Evolutionary conservation across 1,284 basidiomycete species (phyloP).

Genomic region (Mycena citricolor): DNA sequence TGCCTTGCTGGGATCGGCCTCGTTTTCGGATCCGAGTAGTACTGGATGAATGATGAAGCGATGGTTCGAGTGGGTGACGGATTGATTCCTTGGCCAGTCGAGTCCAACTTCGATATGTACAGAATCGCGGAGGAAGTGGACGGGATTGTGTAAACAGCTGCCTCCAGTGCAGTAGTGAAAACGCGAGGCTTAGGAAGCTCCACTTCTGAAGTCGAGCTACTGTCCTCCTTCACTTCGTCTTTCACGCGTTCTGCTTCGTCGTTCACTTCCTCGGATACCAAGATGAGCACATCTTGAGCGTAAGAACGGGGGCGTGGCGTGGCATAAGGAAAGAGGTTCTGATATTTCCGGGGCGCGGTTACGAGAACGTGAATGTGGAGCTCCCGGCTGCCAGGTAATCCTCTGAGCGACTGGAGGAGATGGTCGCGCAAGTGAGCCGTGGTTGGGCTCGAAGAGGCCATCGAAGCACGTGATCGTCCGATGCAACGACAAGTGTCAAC

Average conservation of each 20-base stretch:
- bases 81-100: slow-evolving; percentile 72
- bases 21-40: slow-evolving; percentile 68
- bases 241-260: too few species aligned
- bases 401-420: slow-evolving; percentile 57
- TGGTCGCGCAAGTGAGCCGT: slow-evolving; percentile 74
- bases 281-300: slow-evolving; percentile 74
- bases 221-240: too few species aligned
- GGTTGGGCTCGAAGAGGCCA: slow-evolving; percentile 28
- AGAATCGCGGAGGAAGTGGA: slow-evolving; percentile 71
- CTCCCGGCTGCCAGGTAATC: slow-evolving; percentile 62
- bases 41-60: slow-evolving; percentile 65
- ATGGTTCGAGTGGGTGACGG: slow-evolving; percentile 70
- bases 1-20: slow-evolving; percentile 54
- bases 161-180: slow-evolving; percentile 81
- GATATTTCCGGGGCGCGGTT: slow-evolving; percentile 69
- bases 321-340: slow-evolving; percentile 75
- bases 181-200: too few species aligned
- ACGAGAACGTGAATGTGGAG: slow-evolving; percentile 77
- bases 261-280: slow-evolving; percentile 61
- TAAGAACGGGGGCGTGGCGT: slow-evolving; percentile 60
- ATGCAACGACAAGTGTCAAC: neutral
- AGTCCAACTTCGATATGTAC: slow-evolving; percentile 94
- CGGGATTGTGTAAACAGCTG: slow-evolving; percentile 76
- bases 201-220: too few species aligned
- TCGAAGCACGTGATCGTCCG: slow-evolving; percentile 21